Evolutionary conservation across 345 rosid genomes (phyloP).

Genomic region (Fremontodendron californicum): DNA sequence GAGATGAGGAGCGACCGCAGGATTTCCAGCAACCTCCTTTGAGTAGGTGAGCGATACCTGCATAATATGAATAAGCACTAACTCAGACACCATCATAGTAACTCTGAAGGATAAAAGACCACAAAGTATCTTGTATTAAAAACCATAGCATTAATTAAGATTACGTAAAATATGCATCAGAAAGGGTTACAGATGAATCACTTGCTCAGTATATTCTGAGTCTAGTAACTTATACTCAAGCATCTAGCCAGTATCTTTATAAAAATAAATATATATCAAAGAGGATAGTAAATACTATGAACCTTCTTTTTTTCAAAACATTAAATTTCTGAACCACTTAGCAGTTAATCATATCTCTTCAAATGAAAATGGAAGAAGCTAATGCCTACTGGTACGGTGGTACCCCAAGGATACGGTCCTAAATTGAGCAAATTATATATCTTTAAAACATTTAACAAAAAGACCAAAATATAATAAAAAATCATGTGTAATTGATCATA

Average conservation of each 20-base stretch:
- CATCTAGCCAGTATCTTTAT: too few species aligned
- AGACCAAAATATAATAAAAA: not conserved
- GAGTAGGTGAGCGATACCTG: conserved; percentile 85
- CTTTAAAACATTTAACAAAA: not conserved
- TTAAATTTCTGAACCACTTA: not conserved
- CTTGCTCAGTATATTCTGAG: not conserved
- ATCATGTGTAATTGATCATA: not conserved
- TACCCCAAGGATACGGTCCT: not conserved
- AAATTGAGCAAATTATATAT: not conserved
- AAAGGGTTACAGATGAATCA: not conserved
- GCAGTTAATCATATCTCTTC: not conserved
- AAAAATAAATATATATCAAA: not conserved
- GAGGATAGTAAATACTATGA: not conserved
- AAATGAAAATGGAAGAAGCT: not conserved
- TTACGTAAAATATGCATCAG: not conserved
- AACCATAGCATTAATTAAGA: not conserved
- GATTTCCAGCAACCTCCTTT: conserved; percentile 78
- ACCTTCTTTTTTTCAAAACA: not conserved
- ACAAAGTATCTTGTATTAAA: not conserved
- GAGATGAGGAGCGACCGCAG: conserved; percentile 65
- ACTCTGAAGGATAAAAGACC: not conserved
- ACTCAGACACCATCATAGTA: not conserved
- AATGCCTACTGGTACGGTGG: not conserved
- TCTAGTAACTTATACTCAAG: not conserved
- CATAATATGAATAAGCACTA: conserved; percentile 14